Conservation (phyloP, 805 yeast genomes). For the Wickerhamomyces rabaulensis region DNA sequence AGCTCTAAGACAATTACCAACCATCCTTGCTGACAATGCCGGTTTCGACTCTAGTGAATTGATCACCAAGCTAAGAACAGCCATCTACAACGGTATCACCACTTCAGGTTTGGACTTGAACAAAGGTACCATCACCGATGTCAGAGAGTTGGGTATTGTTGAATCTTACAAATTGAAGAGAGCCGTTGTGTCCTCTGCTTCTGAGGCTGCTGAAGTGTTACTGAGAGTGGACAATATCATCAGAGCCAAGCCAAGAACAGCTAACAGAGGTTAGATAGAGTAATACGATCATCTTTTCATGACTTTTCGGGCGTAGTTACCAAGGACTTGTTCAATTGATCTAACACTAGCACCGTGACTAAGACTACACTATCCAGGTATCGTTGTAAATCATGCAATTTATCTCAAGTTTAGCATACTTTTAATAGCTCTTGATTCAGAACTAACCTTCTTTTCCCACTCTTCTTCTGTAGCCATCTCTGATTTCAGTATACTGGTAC, state of each 20-base stretch:
- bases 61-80: conserved; percentile 83
- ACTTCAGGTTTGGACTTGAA: conserved; percentile 89
- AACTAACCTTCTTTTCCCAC: no score
- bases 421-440: no score
- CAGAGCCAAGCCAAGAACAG: conserved; percentile 96
- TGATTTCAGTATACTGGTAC: no score
- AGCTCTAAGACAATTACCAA: conserved; percentile 92
- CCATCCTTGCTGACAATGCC: conserved; percentile 94
- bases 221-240: conserved; percentile 95
- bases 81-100: conserved; percentile 79
- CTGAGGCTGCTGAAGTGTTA: conserved; percentile 97
- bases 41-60: conserved; percentile 93
- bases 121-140: conserved; percentile 82
- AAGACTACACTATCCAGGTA: no score
- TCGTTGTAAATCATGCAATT: no score
- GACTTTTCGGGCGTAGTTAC: no score
- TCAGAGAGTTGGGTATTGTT: conserved; percentile 89
- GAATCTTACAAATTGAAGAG: conserved; percentile 89
- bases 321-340: no score
- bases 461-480: no score
- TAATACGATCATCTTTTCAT: no score
- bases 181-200: conserved; percentile 91
- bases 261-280: conserved; percentile 58
- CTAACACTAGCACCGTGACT: no score
- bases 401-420: no score